A percentile compares a stretch with the other conserved stretches of the same genome.
phyloP scores from a whole-genome alignment of 208 protist genomes.

The Crithidia expoeki region DNA sequence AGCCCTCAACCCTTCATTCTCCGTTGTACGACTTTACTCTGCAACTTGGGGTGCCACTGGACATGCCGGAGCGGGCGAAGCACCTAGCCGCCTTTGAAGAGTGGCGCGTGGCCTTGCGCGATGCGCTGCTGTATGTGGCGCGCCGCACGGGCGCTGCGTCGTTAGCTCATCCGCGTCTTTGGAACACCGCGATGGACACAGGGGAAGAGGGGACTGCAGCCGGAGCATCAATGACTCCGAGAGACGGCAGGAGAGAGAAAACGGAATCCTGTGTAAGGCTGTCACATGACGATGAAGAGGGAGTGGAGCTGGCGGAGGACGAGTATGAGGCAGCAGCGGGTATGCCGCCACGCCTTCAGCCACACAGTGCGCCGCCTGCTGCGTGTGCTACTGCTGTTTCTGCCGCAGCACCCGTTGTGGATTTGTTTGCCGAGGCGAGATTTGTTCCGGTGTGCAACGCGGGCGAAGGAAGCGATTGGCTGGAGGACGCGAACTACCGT shows the following conservation, averaged over 20 bases:
- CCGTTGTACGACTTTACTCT: conserved; percentile 25
- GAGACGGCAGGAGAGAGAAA: too few relatives aligned
- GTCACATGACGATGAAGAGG: background rate
- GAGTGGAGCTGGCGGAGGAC: conserved; percentile 30
- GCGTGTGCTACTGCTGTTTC: background rate
- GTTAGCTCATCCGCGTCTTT: background rate
- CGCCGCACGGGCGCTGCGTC: conserved; percentile 30
- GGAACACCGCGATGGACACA: background rate
- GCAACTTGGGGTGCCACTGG: conserved; percentile 27
- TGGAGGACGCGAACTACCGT: conserved; percentile 25
- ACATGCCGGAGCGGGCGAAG: conserved; percentile 29
- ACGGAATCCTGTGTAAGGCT: background rate
- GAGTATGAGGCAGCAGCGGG: conserved; percentile 29
- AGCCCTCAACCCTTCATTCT: background rate
- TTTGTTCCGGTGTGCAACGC: background rate
- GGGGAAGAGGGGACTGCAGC: background rate
- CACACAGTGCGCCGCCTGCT: background rate
- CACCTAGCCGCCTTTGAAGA: conserved; percentile 40
- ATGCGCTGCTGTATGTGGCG: conserved; percentile 62
- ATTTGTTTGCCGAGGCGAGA: conserved; percentile 5
- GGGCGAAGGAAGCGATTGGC: conserved; percentile 7
- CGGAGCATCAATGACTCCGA: too few relatives aligned
- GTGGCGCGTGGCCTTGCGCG: conserved; percentile 51
- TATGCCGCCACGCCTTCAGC: conserved; percentile 9
- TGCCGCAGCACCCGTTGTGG: background rate